Evolutionary conservation across 2,329 filamentous ascomycete species (phyloP).

Genomic region (Diaporthe capsici): DNA sequence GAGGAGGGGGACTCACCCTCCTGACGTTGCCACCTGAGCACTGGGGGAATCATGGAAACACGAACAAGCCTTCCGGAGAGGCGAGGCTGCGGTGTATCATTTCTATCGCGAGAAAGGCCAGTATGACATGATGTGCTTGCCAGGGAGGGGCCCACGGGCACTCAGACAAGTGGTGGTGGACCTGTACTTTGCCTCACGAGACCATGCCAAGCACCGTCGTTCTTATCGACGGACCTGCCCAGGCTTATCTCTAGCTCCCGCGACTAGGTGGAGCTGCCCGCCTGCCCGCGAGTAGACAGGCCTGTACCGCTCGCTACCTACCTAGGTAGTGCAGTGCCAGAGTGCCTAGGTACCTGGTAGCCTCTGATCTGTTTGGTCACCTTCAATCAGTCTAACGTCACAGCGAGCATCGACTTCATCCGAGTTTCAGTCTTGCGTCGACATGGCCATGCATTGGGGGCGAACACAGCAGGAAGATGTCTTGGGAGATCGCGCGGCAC

Average conservation of each 20-base stretch:
- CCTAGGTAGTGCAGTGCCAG: neutral
- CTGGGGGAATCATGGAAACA: neutral
- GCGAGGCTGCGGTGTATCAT: constrained; percentile 4
- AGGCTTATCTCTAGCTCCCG: constrained; percentile 29
- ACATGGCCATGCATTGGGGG: neutral
- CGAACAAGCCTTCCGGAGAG: constrained; percentile 24
- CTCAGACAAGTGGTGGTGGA: constrained; percentile 17
- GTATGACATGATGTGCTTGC: constrained; percentile 32
- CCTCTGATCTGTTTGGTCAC: neutral
- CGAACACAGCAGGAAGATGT: neutral
- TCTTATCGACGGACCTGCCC: constrained; percentile 16
- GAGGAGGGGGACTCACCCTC: constrained; percentile 1
- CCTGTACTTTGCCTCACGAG: constrained; percentile 28
- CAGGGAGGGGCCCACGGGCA: constrained; percentile 24
- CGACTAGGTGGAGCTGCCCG: constrained; percentile 9
- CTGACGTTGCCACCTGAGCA: constrained; percentile 7
- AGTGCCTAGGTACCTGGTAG: neutral
- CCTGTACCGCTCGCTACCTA: neutral
- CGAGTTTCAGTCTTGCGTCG: neutral
- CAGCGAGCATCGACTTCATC: neutral
- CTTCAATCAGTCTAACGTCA: constrained; percentile 1
- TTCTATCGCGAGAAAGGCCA: constrained; percentile 4
- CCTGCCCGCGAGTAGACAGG: neutral
- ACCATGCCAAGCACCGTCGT: constrained; percentile 27
- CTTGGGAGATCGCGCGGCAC: neutral